These are phyloP conservation scores for Vanrija sp. DNA, from an alignment of 1,284 basidiomycete genomes.

Conservation along the genomic window DNA sequence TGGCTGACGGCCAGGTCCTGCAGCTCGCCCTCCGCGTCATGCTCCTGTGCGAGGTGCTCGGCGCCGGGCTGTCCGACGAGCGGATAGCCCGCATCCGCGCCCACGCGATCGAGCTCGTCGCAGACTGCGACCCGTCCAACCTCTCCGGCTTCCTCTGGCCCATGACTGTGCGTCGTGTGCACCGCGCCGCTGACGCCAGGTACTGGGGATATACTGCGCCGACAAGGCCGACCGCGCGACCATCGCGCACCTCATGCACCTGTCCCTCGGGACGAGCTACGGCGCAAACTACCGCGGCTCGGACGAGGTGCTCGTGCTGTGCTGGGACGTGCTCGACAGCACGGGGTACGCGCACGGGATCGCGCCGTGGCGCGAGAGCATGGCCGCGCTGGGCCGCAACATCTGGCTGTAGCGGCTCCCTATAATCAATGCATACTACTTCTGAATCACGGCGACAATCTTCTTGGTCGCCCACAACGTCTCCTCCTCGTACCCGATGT, in stretches of 20 bases:
- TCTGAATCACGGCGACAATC: neutral
- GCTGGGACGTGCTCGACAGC: conserved; percentile 14
- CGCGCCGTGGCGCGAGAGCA: conserved; percentile 20
- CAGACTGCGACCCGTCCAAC: conserved; percentile 11
- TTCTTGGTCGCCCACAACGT: conserved; percentile 3
- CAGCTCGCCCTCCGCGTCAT: conserved; percentile 13
- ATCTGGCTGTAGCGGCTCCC: conserved; percentile 4
- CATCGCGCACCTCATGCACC: conserved; percentile 6
- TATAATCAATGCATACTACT: too few relatives aligned
- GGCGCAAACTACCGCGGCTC: conserved; percentile 10
- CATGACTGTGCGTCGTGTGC: neutral
- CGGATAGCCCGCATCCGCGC: conserved; percentile 1
- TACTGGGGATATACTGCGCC: conserved; percentile 16
- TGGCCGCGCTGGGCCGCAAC: conserved; percentile 11
- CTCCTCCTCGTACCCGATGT: conserved; percentile 14
- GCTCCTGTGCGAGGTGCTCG: conserved; percentile 19
- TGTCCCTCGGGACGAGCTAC: conserved; percentile 8
- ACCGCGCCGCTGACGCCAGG: neutral
- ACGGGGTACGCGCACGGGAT: conserved; percentile 20
- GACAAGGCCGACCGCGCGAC: neutral
- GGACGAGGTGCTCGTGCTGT: conserved; percentile 13
- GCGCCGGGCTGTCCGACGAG: conserved; percentile 9
- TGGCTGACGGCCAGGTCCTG: neutral
- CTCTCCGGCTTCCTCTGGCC: conserved; percentile 18
- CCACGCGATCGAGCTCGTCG: conserved; percentile 15